Conservation (phyloP, 2,329 filamentous ascomycete species). For the Coniochaeta sp. region DNA sequence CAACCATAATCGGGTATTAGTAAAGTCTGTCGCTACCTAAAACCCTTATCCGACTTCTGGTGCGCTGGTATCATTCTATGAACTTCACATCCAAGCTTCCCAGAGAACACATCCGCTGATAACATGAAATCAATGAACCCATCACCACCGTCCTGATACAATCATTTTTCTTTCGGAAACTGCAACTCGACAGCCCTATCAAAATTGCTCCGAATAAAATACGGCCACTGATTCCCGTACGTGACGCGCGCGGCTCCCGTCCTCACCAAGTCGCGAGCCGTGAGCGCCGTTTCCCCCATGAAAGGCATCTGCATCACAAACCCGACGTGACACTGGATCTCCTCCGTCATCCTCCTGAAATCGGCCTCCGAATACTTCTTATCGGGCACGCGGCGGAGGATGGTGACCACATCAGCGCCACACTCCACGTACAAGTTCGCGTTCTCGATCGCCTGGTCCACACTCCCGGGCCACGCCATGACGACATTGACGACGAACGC, state of each 20-base stretch:
- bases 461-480: constrained; percentile 28
- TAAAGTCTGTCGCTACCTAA: no score
- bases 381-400: constrained; percentile 35
- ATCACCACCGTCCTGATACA: no score
- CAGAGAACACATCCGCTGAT: no score
- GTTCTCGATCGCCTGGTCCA: constrained; percentile 31
- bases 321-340: constrained; percentile 30
- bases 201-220: background rate
- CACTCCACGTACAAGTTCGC: constrained; percentile 41
- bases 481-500: constrained; percentile 45
- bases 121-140: no score
- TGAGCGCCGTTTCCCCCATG: constrained; percentile 9
- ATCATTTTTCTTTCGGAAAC: background rate
- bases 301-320: constrained; percentile 18
- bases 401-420: constrained; percentile 43
- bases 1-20: no score
- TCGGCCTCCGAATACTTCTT: constrained; percentile 26
- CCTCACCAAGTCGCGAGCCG: constrained; percentile 25
- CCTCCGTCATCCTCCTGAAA: constrained; percentile 28
- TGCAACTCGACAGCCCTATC: background rate
- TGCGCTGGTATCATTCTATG: no score
- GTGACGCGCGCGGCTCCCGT: constrained; percentile 39
- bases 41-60: no score
- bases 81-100: no score
- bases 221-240: background rate